Base-by-base conservation (phyloP, 352 stramenopile genomes). In the Elongisporangium senticosum region DNA sequence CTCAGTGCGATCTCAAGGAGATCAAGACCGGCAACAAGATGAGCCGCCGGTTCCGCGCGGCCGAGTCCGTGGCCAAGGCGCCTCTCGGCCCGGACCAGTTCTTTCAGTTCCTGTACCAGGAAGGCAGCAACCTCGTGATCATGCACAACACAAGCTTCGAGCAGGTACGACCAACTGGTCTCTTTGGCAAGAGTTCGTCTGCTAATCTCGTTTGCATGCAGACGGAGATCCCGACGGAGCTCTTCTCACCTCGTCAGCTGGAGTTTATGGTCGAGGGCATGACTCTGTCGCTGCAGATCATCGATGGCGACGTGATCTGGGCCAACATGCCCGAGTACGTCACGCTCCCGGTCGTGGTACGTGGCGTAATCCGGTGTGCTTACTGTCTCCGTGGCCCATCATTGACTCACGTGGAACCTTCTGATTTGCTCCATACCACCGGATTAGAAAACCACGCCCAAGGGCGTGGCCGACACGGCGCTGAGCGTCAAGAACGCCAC, bases 11-110 rank as follows among this genome's bases (percentile, higher is more conserved):
- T 52, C 64, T 95, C 19, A 93, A 90, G 65, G 86, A 95, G 64
- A 90, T 93, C 56, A 93, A 91, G 75, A 93, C 83, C 0, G 86
- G 86, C 58, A 75, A 68, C 71, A 93, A 89, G 71, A 91, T 81
- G 49, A 95, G 87, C 63, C 75, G 77, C 24, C 86, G 86, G 51
- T 93, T 95, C 64, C 83, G 86, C 21, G 80, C 86, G 5, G 82
- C 86, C 3, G 86, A 95, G 71, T 88, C 58, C 7, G 81, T 95
- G 23, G 75, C 78, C 55, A 93, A 95, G 69, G 86, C 83, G 11
- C 77, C 86, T 10, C 64, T 95, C 7, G 81, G 77, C 0, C 83
- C 75, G 1, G 83, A 93, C 52, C 68, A 90, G 59, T 70, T 67
- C 61, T 93, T 87, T 62, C 86, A 95, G 69, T 93, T 89, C 70